Evolutionary conservation across 139 green algal genomes (phyloP), one percentile per base, ranked within the genome.

Genomic region (Chlamydomonas eustigma): DNA sequence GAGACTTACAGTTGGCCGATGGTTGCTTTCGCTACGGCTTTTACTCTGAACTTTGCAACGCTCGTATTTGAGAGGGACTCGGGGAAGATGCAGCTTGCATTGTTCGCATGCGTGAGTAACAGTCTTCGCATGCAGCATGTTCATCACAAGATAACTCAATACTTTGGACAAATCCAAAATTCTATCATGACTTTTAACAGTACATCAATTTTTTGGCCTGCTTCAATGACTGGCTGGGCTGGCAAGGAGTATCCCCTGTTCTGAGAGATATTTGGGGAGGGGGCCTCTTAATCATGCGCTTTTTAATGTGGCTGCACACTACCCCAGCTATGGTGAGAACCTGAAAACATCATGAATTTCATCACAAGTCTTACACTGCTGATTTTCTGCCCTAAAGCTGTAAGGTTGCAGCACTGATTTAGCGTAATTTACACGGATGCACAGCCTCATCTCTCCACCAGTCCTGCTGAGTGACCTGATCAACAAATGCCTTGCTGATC

Each of bases 291-390:
- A 50, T 58, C 8, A 33, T 74, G 50, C 44, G 72, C 4, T 2
- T 52, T 64, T 3, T 82, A 24, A 87, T 87, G 82, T 87, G 78
- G 78, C 71, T 84, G 6, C 73, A 74, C 37, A 87, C 78, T 12
- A 87, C 82, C 1, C 76, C 77, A 1, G 78, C 75, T 25, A 87
- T 87, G 82, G 44, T 58, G 44, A 58, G 44, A 58, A n/a, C n/a
- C n/a, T n/a, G n/a, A n/a, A n/a, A n/a, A n/a, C n/a, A n/a, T n/a
- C n/a, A n/a, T n/a, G n/a, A n/a, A n/a, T n/a, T n/a, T n/a, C n/a
- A n/a, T n/a, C n/a, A n/a, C n/a, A n/a, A n/a, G n/a, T n/a, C n/a
- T n/a, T n/a, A n/a, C n/a, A n/a, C n/a, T n/a, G n/a, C n/a, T n/a
- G n/a, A n/a, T n/a, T n/a, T n/a, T n/a, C n/a, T n/a, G n/a, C n/a